Conservation (phyloP, 352 stramenopile species). For the Globisporangium heterothallicum region DNA sequence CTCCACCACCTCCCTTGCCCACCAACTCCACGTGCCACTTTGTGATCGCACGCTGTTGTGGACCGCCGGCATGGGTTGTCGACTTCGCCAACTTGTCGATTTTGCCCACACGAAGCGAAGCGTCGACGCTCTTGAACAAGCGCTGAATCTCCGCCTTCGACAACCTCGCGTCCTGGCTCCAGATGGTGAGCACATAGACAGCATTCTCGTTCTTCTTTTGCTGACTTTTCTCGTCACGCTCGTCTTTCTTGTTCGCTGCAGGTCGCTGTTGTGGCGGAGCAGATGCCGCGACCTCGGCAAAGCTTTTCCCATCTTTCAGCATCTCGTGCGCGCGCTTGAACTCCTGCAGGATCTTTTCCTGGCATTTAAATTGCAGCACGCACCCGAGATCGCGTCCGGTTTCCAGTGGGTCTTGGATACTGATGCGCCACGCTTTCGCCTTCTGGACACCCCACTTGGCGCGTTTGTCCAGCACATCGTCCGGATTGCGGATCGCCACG, state of each 20-base stretch:
- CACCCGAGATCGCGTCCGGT: conserved; percentile 70
- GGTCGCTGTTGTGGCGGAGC: conserved; percentile 11
- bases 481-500: conserved; percentile 83
- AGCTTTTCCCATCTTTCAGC: conserved; percentile 41
- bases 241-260: neutral
- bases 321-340: conserved; percentile 52
- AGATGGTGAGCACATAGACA: conserved; percentile 30
- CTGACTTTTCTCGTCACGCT: conserved; percentile 10
- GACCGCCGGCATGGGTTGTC: neutral
- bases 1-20: conserved; percentile 3
- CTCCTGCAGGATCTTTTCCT: conserved; percentile 60
- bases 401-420: conserved; percentile 84
- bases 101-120: conserved; percentile 28
- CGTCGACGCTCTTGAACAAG: conserved; percentile 32
- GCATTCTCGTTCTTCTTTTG: conserved; percentile 17
- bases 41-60: conserved; percentile 13
- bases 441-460: conserved; percentile 40
- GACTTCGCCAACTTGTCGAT: conserved; percentile 15
- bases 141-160: conserved; percentile 22
- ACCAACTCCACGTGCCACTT: conserved; percentile 35
- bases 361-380: conserved; percentile 61
- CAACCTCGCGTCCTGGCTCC: conserved; percentile 29
- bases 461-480: conserved; percentile 30
- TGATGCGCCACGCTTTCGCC: conserved; percentile 74
- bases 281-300: conserved; percentile 33